Conservation (phyloP, 75 land plant species). For the Cunninghamia lanceolata region DNA sequence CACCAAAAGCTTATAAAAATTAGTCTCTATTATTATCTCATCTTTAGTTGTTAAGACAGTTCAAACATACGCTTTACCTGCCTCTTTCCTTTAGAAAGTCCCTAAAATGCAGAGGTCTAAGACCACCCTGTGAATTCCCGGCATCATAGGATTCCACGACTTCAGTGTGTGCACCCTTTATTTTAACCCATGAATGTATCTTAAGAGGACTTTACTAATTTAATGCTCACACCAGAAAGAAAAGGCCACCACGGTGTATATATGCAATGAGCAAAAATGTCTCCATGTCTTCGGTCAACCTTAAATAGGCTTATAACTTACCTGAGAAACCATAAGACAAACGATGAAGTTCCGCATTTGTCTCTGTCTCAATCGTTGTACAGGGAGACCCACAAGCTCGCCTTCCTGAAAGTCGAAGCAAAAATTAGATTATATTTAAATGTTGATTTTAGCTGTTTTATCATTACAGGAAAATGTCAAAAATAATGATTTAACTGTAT, state of each 20-base stretch:
- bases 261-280: not conserved
- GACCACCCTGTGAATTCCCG: not conserved
- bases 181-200: not conserved
- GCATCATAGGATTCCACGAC: not conserved
- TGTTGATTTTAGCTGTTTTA: not conserved
- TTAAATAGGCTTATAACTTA: slow-evolving; percentile 21
- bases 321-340: slow-evolving; percentile 97
- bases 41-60: not conserved
- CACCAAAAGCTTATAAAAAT: not conserved
- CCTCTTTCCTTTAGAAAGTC: not conserved
- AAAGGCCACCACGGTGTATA: not conserved
- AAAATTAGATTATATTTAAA: not conserved
- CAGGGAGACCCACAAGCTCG: slow-evolving; percentile 62
- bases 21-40: not conserved
- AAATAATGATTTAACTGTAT: not conserved
- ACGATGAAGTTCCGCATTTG: slow-evolving; percentile 92
- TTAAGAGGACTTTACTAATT: not conserved
- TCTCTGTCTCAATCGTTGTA: slow-evolving; percentile 73
- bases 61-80: not conserved
- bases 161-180: not conserved
- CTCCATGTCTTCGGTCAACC: not conserved
- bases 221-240: not conserved
- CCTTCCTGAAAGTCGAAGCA: slow-evolving; percentile 63
- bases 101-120: not conserved
- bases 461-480: not conserved